Base-by-base conservation (phyloP, 768 basidiomycete genomes). In the Ramaria sp. region DNA sequence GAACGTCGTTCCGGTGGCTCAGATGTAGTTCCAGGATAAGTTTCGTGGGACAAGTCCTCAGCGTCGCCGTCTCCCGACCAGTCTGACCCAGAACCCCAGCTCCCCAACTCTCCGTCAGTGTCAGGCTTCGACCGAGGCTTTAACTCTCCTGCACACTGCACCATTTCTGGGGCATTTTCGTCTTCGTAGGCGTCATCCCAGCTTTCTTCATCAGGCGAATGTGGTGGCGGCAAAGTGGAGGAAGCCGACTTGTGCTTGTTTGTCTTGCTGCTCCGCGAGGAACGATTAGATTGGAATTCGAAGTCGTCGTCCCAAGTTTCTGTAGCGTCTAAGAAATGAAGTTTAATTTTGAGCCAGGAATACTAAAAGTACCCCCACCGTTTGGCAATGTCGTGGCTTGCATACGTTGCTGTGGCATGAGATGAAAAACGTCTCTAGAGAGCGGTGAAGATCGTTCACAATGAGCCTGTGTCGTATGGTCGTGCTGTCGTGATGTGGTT, bases 241-340 rank as follows among this genome's bases (percentile, higher is more conserved):
- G 42, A 19, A 7, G 48, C 27, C 48, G 34, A n/a, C 37, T 19
- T 52, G 7, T 34, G 30, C 4, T 34, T 15, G 33, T 52, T 5
- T 19, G 4, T 39, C 17, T 34, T 30, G 24, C 34, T 39, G 37
- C 15, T 24, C 45, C 19, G 24, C 10, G 45, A 19, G 7, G 45
- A 19, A n/a, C 10, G 19, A n/a, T 27, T n/a, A 20, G 41, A 70
- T 52, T 71, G 65, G 66, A 86, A 86, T 64, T 84, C 83, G 63
- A 87, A 88, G 66, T 88, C 86, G 61, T 87, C 85, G 71, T 88
- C 87, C 86, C 87, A 88, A 68, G 80, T 86, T 69, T 88, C 87
- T 55, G 80, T 73, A 7, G 77, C 68, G 57, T 70, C 74, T 74
- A 52, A 6, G 42, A n/a, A 43, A 22, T n/a, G 39, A 3, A 41